Evolutionary conservation across 495 filamentous ascomycete species (phyloP), one percentile per base, ranked within the genome.

Genomic region (Daldinia concentrica): DNA sequence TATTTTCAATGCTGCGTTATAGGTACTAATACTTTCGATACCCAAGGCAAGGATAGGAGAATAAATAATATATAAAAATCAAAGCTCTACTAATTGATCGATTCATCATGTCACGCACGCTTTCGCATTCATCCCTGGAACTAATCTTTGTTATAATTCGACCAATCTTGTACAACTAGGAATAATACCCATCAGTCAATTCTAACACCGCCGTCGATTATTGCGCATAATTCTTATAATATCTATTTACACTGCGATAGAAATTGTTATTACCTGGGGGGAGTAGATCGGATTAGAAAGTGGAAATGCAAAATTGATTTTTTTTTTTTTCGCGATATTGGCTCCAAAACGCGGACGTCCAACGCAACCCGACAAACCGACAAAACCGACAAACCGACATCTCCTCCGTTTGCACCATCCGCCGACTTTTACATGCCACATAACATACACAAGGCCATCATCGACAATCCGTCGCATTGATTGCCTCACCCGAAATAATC

Each of bases 111-210:
- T 66, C 68, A 72, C 69, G 63, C 58, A 64, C 64, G 54, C 64
- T 72, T 68, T 68, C 69, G 69, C 69, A 69, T 69, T 73, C 66
- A 73, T 73, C 71, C 71, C 71, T 73, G 29, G 54, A 24, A 22
- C 11, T 58, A 58, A 65, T 69, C 71, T 73, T 69, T 69, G 66
- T 73, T 73, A 69, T 66, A 73, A 69, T 64, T 73, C 45, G 41
- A 62, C 58, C 43, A 59, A 67, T 36, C 43, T 43, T 67, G 60
- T 72, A 68, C 60, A 64, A 68, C 69, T 63, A 58, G 29, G 27
- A 59, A 60, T 55, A 62, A 54, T 55, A 60, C 15, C 37, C 30
- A 45, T 58, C 61, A 54, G 39, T 54, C 68, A 66, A 71, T 70
- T 69, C 59, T 69, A 62, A 58, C 30, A 19, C 15, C 32, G 37